Base-by-base conservation (phyloP, 2,329 filamentous ascomycete species). In the Stachybotrys chlorohalonatus region DNA sequence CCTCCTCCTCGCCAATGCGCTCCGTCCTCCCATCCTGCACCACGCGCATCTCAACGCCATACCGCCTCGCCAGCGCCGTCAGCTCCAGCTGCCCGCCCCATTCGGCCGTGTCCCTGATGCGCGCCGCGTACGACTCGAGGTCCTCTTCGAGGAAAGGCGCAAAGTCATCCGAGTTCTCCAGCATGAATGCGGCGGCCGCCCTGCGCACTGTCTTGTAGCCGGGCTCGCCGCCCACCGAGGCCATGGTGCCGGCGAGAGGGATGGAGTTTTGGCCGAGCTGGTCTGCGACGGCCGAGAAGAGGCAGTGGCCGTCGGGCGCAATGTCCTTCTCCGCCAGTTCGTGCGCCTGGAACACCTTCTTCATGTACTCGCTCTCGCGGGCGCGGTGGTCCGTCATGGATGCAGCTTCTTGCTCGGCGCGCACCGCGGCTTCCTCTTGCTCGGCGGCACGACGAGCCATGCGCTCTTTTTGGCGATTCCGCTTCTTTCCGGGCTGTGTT, bases 61-160 rank as follows among this genome's bases (percentile, higher is more conserved):
- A 97, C 54, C 82, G 83, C 67, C 83, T 85, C 52, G 93, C 89
- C 67, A 99, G 77, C 30, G 94, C 94, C 69, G 86, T 78, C 54
- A 99, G 72, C 76, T 99, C 94, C 59, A 96, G 72, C 75, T 97
- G 90, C 0, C 94, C 94, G 52, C 94, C 94, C 94, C 94, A 99
- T 72, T 96, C 93, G 0, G 90, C 92, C 51, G 92, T 96, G 56
- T 94, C 84, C 58, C 85, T 75, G 57, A 99, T 89, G 73, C 88
- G 90, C 50, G 73, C 73, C 50, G 89, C 79, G 69, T 97, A 95
- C 8, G 74, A 74, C 3, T 82, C 81, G 50, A 96, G 67, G 13
- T 86, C 83, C 68, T 94, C 91, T 65, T 95, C 92, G 61, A 96
- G 75, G 66, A 96, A 99, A 0, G 89, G 86, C 55, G 80, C 84